Evolutionary conservation across 352 stramenopile genomes (phyloP), one percentile per base, ranked within the genome.

Genomic region (Phytophthora quininea): DNA sequence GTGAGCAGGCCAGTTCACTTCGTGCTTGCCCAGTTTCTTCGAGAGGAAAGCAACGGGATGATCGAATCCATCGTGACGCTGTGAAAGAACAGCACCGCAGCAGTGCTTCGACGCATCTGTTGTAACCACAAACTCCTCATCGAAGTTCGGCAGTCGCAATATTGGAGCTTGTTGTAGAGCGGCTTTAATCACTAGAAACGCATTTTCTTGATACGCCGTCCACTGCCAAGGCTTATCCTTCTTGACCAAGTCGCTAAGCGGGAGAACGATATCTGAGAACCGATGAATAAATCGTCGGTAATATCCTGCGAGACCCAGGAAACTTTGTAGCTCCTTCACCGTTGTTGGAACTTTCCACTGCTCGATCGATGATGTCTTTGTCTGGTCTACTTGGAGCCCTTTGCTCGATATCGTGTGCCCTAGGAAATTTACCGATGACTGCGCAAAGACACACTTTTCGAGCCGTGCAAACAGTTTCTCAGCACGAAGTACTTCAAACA

Each of bases 241-340:
- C 54, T 76, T 79, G 1, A 67, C 2, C 15, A 79, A 33, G 30
- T 66, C 33, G 47, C 55, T 70, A 1, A 76, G 35, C 9, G 74
- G 63, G 2, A 79, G 33, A 0, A 58, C 60, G 46, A 71, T 45
- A 14, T 59, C 4, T 1, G 59, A 54, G 49, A 69, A 79, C 1
- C 53, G 10, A 7, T 43, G 56, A 52, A 79, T 73, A 57, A 77
- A 72, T 1, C 67, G 66, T 6, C 58, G 59, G 45, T 77, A 77
- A 38, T 80, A 76, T 5, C 73, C 40, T 19, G 42, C 51, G 0
- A 78, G n/a, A 12, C 69, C 70, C 0, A 82, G 53, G 35, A 79
- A 75, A 37, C 67, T 74, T 37, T 67, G 45, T 6, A 79, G 45
- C 9, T 47, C 56, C 42, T 77, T 70, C 5, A 32, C 19, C 2